phyloP scores from a whole-genome alignment of 1,139 yeast genomes.

The Nakaseomyces nivariensis region DNA sequence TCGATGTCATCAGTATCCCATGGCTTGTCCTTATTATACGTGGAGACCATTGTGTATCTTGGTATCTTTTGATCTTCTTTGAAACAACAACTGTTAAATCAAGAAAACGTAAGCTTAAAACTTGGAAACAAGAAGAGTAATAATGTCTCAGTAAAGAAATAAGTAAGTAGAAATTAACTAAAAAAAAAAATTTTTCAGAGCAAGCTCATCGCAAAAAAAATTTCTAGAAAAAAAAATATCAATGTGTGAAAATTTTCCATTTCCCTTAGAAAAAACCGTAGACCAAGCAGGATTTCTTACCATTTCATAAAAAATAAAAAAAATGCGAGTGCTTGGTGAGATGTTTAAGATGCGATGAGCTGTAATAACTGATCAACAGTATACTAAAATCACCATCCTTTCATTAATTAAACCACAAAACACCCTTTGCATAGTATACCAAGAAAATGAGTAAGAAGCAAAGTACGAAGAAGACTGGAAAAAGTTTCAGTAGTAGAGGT shows the following conservation, averaged over 20 bases:
- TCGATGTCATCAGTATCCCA: conserved; percentile 97
- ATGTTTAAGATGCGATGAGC: no score
- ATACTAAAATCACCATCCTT: no score
- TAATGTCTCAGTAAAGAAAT: no score
- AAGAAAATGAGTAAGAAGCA: neutral
- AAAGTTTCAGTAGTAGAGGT: conserved; percentile 4
- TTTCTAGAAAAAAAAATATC: neutral
- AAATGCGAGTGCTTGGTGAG: no score
- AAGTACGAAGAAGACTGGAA: conserved; percentile 5
- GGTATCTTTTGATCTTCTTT: conserved; percentile 3
- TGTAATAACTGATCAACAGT: no score
- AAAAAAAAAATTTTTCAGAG: neutral
- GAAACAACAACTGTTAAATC: neutral
- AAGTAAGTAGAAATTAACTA: no score
- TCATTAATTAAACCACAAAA: no score
- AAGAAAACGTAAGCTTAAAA: no score
- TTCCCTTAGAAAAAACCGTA: neutral
- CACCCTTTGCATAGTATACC: no score
- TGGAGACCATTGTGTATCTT: conserved; percentile 62
- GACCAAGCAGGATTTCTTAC: neutral
- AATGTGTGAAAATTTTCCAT: neutral
- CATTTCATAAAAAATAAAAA: no score
- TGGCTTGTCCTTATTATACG: conserved; percentile 90
- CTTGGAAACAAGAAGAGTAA: no score
- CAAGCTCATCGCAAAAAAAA: conserved; percentile 4